Base-by-base conservation (phyloP, 768 basidiomycete genomes). In the Boletales sp. region DNA sequence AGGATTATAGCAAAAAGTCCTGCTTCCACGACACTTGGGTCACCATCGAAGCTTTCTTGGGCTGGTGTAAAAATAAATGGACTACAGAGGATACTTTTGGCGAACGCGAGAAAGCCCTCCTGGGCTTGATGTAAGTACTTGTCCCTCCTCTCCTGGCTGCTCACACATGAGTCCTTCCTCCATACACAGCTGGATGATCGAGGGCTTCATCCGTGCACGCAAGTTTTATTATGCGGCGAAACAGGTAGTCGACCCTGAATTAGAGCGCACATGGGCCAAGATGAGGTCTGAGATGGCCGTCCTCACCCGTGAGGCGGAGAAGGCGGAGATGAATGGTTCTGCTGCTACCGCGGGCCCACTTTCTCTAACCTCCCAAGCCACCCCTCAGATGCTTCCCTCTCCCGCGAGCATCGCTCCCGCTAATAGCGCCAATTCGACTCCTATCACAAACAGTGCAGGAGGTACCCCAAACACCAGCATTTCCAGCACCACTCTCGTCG, bases 331-430 rank as follows among this genome's bases (percentile, higher is more conserved):
- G 65, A 66, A 60, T 42, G 65, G 64, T 25, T 46, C 54, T 46
- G 57, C 57, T 50, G 57, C 58, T 0, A 48, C 57, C 51, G 54
- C 62, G 47, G 55, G 60, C 28, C 64, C 62, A 47, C 64, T 66
- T 39, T 44, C 65, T 17, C 50, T 60, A 15, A 44, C 50, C 51
- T 62, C 66, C 36, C 71, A 76, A 46, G 61, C 68, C 7, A 82
- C 83, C 0, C 86, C 86, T 31, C 80, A 81, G 31, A 88, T 88
- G 88, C 80, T 90, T 40, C 88, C 87, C 34, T 89, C 87, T 33
- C 86, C 86, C 2, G 86, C 83, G 10, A 86, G 83, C 62, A 83
- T 84, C 50, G 80, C 74, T 12, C 73, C 83, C 14, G 73, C 80
- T 8, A 83, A 75, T 57, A 90, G 87, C 59, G 81, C 86, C 46